Evolutionary conservation across 2,329 filamentous ascomycete species (phyloP), one percentile per base, ranked within the genome.

Genomic region (Diaporthe longicolla): DNA sequence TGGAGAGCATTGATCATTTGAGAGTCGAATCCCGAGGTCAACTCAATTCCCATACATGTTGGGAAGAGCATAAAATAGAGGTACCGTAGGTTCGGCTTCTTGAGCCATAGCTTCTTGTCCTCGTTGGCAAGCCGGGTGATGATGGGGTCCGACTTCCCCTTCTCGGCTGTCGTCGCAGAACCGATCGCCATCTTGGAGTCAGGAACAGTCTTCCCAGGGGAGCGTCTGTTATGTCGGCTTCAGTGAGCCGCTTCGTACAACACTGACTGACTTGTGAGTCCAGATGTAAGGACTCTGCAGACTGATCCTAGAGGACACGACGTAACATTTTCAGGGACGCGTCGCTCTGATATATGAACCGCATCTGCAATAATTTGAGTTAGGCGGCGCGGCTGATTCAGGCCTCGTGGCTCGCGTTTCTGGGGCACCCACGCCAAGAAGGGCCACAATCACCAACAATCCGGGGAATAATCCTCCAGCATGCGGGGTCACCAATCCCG

Each of bases 11-110:
- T 86, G 78, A 86, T 85, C 79, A 86, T 82, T 79, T 85, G 84
- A 59, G 84, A 85, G 77, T 86, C 84, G 75, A 85, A 86, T 0
- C 84, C 84, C 17, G 84, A 85, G 0, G 84, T 86, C 79, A 85
- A 77, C 81, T 92, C 90, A 73, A 92, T 89, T 61, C 90, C 90
- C 83, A 91, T 89, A 79, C 88, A 90, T 57, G 88, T 89, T 29
- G 89, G 88, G 73, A 92, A 88, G 66, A 92, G 85, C 74, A 89
- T 81, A 9, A 91, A 79, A 78, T 92, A 92, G 50, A 92, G 83
- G 24, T 78, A 79, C 70, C 89, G 84, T 52, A 92, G 82, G 76
- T 92, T 91, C 0, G 87, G 88, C 80, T 92, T 92, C 78, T 84
- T 85, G 82, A 87, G 91, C 88, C 89, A 91, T 72, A 82, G 81